Percentiles rank a stretch among this genome's conserved stretches.
phyloP scores from a whole-genome alignment of 345 rosid genomes.

The Pelargonium nanum region DNA sequence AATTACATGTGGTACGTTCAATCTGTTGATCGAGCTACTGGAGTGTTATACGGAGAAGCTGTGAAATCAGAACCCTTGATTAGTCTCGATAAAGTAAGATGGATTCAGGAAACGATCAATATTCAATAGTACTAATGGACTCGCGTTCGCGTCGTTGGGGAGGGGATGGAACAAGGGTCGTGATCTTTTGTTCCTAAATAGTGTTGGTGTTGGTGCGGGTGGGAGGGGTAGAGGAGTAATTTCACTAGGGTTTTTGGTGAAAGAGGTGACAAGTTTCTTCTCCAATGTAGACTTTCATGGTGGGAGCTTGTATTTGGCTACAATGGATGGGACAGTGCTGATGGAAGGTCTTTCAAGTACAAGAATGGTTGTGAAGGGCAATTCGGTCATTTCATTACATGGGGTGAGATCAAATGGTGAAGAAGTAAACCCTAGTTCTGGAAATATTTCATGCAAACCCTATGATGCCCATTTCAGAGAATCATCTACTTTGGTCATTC shows the following conservation, averaged over 20 bases:
- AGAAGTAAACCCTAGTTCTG: no score
- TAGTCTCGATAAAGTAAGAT: constrained; percentile 10
- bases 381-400: no score
- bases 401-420: no score
- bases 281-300: constrained; percentile 18
- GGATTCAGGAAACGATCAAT: constrained; percentile 28
- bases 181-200: constrained; percentile 20
- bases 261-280: constrained; percentile 13
- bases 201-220: constrained; percentile 16
- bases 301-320: constrained; percentile 32
- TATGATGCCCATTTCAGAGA: no score
- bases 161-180: constrained; percentile 18
- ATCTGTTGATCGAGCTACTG: constrained; percentile 21
- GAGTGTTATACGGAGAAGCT: constrained; percentile 26
- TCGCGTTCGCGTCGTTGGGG: constrained; percentile 25
- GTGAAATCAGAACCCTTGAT: constrained; percentile 1
- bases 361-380: no score
- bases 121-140: constrained; percentile 17
- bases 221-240: constrained; percentile 19
- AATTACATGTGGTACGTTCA: constrained; percentile 31
- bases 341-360: not conserved
- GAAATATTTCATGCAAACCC: constrained; percentile 15
- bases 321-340: constrained; percentile 12
- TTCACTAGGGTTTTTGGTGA: constrained; percentile 28
- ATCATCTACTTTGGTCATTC: constrained; percentile 10